phyloP scores from a whole-genome alignment of 2,329 filamentous ascomycete species.

The Pseudogymnoascus sp. region DNA sequence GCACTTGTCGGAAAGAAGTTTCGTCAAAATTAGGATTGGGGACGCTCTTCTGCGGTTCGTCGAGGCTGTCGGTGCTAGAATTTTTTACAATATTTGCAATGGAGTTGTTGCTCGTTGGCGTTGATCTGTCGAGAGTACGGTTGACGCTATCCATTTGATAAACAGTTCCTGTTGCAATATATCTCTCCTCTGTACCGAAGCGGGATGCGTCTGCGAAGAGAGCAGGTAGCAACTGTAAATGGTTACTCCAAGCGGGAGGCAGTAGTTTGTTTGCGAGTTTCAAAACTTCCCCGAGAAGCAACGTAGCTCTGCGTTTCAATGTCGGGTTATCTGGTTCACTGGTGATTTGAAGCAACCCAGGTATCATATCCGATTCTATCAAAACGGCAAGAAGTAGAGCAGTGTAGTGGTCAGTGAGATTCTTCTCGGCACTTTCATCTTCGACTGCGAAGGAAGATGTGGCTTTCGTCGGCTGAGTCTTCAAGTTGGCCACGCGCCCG shows the following conservation, averaged over 20 bases:
- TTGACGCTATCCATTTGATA: constrained; percentile 99
- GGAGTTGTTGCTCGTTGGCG: constrained; percentile 31
- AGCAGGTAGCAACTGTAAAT: constrained; percentile 80
- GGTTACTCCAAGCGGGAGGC: constrained; percentile 70
- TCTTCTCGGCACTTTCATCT: constrained; percentile 65
- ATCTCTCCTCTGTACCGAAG: constrained; percentile 63
- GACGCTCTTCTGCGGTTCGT: constrained; percentile 45
- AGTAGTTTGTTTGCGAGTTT: constrained; percentile 82
- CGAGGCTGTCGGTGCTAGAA: constrained; percentile 40
- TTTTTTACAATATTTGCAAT: constrained; percentile 16
- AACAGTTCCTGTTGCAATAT: constrained; percentile 78
- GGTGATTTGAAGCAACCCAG: constrained; percentile 53
- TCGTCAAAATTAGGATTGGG: constrained; percentile 47
- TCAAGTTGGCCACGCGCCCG: constrained; percentile 81
- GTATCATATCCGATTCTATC: constrained; percentile 68
- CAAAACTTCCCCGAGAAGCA: constrained; percentile 83
- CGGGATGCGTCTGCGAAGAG: constrained; percentile 69
- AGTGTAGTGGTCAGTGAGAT: constrained; percentile 89
- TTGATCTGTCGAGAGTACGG: constrained; percentile 77
- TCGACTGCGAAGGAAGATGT: constrained; percentile 40
- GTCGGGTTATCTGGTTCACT: constrained; percentile 58
- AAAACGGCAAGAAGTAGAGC: constrained; percentile 79
- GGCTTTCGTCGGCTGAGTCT: constrained; percentile 45
- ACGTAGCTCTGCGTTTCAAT: constrained; percentile 77
- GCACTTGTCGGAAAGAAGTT: constrained; percentile 52